Evolutionary conservation across 345 rosid genomes (phyloP).

Genomic region (Bruguiera sexangula): DNA sequence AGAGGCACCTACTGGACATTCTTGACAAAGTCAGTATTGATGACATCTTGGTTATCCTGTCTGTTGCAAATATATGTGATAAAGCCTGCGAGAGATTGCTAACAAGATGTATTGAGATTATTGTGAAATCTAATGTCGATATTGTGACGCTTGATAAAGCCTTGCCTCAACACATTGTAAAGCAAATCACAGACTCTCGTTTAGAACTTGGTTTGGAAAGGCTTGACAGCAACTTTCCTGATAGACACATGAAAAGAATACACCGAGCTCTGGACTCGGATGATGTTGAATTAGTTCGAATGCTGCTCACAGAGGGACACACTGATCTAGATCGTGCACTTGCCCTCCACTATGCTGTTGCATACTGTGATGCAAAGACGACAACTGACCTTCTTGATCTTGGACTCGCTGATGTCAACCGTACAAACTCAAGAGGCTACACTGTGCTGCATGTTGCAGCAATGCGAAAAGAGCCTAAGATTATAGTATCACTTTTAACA

Average conservation of each 20-base stretch:
- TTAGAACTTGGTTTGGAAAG: conserved; percentile 33
- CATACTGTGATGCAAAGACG: conserved; percentile 72
- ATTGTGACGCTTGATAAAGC: conserved; percentile 55
- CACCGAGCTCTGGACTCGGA: conserved; percentile 79
- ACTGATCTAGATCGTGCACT: conserved; percentile 61
- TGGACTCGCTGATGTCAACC: conserved; percentile 64
- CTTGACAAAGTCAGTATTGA: conserved; percentile 56
- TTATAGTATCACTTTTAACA: conserved; percentile 62
- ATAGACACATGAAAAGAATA: conserved; percentile 60
- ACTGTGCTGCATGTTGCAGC: conserved; percentile 82
- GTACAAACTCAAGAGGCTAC: conserved; percentile 58
- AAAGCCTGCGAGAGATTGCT: conserved; percentile 48
- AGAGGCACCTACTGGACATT: conserved; percentile 61
- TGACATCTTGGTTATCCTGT: conserved; percentile 60
- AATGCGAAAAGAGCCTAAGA: conserved; percentile 71
- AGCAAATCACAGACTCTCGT: conserved; percentile 46
- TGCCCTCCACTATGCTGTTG: conserved; percentile 83
- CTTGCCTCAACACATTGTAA: conserved; percentile 47
- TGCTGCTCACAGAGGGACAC: conserved; percentile 67
- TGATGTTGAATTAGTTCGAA: conserved; percentile 75
- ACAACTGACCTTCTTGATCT: conserved; percentile 70
- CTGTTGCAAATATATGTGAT: conserved; percentile 52
- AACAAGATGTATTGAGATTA: conserved; percentile 44
- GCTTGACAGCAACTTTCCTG: conserved; percentile 35
- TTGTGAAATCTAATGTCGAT: conserved; percentile 62